Base-by-base conservation (phyloP, 306 rosid genomes). In the Gastrolobium bilobum region DNA sequence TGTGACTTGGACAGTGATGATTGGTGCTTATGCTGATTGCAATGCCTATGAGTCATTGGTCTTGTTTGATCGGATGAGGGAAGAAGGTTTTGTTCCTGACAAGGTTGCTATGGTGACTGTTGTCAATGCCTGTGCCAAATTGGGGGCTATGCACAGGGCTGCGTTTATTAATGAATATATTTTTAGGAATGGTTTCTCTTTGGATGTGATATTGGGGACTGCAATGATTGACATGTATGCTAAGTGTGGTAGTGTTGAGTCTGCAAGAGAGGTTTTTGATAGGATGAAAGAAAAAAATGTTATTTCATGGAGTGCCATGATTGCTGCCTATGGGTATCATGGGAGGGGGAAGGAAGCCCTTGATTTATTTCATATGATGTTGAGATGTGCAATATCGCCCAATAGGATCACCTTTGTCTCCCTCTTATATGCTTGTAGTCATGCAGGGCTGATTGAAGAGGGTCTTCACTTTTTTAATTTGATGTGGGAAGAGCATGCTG, bases 271-370 rank as follows among this genome's bases (percentile, higher is more conserved):
- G 57, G 83, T 88, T 68, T 93, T 91, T 8, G 89, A 88, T 62
- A 39, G 82, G 74, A 90, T 93, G 95, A 73, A 52, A 58, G 89
- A 83, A 76, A 93, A 72, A 86, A 93, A 91, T 64, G 94, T 91
- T 40, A 78, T 90, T 60, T 85, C 97, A 1, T 91, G 98, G 94
- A 93, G 94, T 84, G 91, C 97, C 31, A 86, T 93, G 97, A 91
- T 93, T 78, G 90, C 90, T 69, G 95, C 93, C 29, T 88, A 87
- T 59, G 97, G 95, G 3, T 90, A 87, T 73, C 97, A 91, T 50
- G 94, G 95, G 14, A 84, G 79, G 9, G 98, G 95, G 46, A 85
- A 78, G 60, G 84, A 87, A 69, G 97, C 97, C 62, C 69, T 90
- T 56, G 91, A 85, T 46, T 52, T 86, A 40, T 87, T 91, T 79